Conservation (phyloP, 352 stramenopile genomes). For the Pythium oligandrum region DNA sequence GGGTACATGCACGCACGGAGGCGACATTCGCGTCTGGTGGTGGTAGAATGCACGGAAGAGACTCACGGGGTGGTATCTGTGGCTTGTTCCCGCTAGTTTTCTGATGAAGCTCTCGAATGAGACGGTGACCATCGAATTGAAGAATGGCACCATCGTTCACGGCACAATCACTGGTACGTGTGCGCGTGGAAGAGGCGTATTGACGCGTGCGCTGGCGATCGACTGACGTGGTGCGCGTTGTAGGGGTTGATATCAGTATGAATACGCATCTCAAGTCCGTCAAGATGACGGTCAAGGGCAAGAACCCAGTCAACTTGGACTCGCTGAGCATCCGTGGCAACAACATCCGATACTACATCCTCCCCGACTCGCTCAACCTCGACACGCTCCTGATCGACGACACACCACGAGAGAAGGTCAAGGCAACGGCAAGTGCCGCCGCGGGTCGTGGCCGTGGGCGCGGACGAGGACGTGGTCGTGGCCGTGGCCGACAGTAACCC, state of each 20-base stretch:
- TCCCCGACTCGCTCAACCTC: conserved; percentile 96
- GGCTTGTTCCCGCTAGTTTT: conserved; percentile 60
- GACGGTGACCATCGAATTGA: conserved; percentile 99
- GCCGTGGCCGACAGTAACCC: conserved; percentile 40
- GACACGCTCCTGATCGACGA: conserved; percentile 99
- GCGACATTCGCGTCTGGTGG: not conserved
- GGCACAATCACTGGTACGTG: conserved; percentile 93
- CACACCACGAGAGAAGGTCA: conserved; percentile 93
- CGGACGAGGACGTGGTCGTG: conserved; percentile 70
- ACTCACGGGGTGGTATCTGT: not conserved
- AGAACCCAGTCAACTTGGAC: conserved; percentile 96
- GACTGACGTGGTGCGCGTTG: not conserved
- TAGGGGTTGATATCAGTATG: conserved; percentile 99
- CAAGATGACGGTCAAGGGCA: conserved; percentile 97
- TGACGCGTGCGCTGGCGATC: not conserved
- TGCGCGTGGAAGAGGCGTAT: too few species aligned
- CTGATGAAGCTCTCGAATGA: conserved; percentile 99
- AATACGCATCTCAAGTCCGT: conserved; percentile 99
- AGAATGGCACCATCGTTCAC: conserved; percentile 99
- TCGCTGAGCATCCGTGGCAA: conserved; percentile 97
- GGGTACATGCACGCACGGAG: too few species aligned
- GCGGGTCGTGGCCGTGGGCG: conserved; percentile 71
- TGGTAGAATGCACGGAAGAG: not conserved
- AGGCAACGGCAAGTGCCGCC: conserved; percentile 50
- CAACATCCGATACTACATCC: conserved; percentile 96